Percentiles rank a stretch among this genome's conserved stretches.
Evolutionary conservation across 768 basidiomycete genomes (phyloP).

Genomic region (Cystofilobasidium bisporidii): DNA sequence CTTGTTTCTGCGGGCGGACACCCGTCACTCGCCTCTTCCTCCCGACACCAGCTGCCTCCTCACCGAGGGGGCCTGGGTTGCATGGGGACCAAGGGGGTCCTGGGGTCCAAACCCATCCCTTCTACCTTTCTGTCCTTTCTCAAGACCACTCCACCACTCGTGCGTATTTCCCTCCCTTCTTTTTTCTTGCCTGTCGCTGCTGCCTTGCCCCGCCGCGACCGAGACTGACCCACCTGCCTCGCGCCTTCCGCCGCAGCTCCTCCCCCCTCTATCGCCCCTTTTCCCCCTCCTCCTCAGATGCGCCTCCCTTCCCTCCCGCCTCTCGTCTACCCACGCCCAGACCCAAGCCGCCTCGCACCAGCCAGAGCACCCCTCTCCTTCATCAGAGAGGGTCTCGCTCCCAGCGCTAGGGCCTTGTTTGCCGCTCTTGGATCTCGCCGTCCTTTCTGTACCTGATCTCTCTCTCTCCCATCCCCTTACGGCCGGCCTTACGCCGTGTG

Average conservation of each 20-base stretch:
- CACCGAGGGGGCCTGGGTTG: background rate
- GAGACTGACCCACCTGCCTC: background rate
- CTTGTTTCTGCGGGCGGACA: background rate
- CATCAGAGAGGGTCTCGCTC: background rate
- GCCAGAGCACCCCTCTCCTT: background rate
- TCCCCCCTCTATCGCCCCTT: background rate
- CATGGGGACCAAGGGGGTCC: slow-evolving; percentile 1
- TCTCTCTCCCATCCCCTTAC: background rate
- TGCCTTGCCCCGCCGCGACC: no score
- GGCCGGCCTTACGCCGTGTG: background rate
- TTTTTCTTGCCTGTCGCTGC: background rate
- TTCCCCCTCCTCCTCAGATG: background rate
- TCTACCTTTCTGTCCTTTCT: background rate
- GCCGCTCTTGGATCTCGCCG: slow-evolving; percentile 8
- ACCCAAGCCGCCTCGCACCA: slow-evolving; percentile 13
- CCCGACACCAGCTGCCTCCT: background rate
- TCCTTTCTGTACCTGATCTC: background rate
- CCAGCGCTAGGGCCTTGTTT: slow-evolving; percentile 25
- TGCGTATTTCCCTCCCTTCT: background rate
- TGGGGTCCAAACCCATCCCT: background rate
- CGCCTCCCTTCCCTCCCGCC: background rate
- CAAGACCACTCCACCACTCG: background rate
- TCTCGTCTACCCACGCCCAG: background rate
- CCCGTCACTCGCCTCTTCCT: background rate
- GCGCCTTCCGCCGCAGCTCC: background rate